Evolutionary conservation across 1,139 yeast genomes (phyloP).

Genomic region (Hanseniaspora uvarum): DNA sequence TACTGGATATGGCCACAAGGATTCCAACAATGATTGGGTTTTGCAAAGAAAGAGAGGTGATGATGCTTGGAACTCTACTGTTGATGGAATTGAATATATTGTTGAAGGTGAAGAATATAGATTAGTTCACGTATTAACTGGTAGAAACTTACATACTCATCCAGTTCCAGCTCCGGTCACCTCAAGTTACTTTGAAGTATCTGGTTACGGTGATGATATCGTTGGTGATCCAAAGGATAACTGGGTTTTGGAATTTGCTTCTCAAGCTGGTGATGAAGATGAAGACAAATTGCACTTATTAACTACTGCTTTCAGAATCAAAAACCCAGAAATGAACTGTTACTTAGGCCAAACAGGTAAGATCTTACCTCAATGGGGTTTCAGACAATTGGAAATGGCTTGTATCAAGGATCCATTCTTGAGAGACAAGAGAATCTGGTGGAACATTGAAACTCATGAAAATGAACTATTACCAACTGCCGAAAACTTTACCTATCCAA

Average conservation of each 20-base stretch:
- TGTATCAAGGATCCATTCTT: constrained; percentile 67
- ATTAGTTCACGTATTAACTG: constrained; percentile 67
- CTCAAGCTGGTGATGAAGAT: constrained; percentile 65
- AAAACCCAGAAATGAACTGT: constrained; percentile 59
- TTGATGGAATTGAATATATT: constrained; percentile 46
- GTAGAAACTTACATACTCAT: constrained; percentile 87
- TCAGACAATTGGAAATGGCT: constrained; percentile 91
- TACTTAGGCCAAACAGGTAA: constrained; percentile 77
- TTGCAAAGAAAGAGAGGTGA: constrained; percentile 63
- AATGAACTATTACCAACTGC: constrained; percentile 68
- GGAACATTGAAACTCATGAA: constrained; percentile 85
- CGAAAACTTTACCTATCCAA: constrained; percentile 63
- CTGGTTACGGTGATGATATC: constrained; percentile 80
- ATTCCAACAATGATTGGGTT: constrained; percentile 80
- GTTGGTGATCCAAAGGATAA: constrained; percentile 87
- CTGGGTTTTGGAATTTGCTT: constrained; percentile 84
- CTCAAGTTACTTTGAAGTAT: constrained; percentile 66
- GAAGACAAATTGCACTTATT: constrained; percentile 65
- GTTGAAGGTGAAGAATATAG: constrained; percentile 69
- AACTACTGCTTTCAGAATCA: constrained; percentile 74
- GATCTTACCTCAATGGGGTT: constrained; percentile 92
- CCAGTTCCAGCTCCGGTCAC: constrained; percentile 71
- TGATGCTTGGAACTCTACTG: constrained; percentile 41
- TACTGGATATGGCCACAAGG: constrained; percentile 89
- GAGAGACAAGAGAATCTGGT: constrained; percentile 93